Percentiles rank a stretch among this genome's conserved stretches.
phyloP scores from a whole-genome alignment of 2,329 filamentous ascomycete species.

The Aspergillus cejpii region DNA sequence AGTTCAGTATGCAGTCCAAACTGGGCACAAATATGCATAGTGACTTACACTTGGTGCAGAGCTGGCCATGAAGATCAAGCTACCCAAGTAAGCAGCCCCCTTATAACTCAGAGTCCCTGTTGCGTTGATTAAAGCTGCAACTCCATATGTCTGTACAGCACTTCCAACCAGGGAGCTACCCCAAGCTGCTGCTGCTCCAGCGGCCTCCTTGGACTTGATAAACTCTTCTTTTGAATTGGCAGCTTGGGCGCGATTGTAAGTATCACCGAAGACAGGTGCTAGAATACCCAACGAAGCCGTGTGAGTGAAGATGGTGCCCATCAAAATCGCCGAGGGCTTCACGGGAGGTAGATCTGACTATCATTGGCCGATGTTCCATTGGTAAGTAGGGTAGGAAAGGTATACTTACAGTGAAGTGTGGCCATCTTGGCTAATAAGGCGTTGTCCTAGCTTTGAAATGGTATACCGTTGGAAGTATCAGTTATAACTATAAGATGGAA shows the following conservation, averaged over 20 bases:
- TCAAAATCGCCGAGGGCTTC: slow-evolving; percentile 95
- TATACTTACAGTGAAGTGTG: slow-evolving; percentile 52
- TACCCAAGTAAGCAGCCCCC: slow-evolving; percentile 88
- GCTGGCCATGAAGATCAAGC: slow-evolving; percentile 84
- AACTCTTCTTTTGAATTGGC: slow-evolving; percentile 97
- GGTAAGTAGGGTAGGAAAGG: background rate
- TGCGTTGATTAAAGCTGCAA: slow-evolving; percentile 86
- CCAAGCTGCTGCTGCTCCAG: slow-evolving; percentile 79
- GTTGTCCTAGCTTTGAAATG: background rate
- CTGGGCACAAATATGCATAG: background rate
- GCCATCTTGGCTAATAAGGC: slow-evolving; percentile 46
- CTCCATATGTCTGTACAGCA: slow-evolving; percentile 80
- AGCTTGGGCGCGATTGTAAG: slow-evolving; percentile 84
- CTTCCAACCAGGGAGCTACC: slow-evolving; percentile 85
- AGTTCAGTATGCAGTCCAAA: slow-evolving; percentile 5
- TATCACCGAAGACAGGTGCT: slow-evolving; percentile 83
- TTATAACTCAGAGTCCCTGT: slow-evolving; percentile 95
- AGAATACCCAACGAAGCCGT: slow-evolving; percentile 81
- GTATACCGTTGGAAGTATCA: too few species aligned
- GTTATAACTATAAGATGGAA: too few species aligned
- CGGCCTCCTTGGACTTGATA: slow-evolving; percentile 84
- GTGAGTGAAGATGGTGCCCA: slow-evolving; percentile 95
- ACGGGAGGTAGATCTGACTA: slow-evolving; percentile 66
- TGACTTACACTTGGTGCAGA: slow-evolving; percentile 73
- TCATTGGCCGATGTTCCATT: slow-evolving; percentile 3